Percentiles rank a stretch among this genome's conserved stretches.
phyloP scores from a whole-genome alignment of 2,329 filamentous ascomycete species.

The Alternaria burnsii region DNA sequence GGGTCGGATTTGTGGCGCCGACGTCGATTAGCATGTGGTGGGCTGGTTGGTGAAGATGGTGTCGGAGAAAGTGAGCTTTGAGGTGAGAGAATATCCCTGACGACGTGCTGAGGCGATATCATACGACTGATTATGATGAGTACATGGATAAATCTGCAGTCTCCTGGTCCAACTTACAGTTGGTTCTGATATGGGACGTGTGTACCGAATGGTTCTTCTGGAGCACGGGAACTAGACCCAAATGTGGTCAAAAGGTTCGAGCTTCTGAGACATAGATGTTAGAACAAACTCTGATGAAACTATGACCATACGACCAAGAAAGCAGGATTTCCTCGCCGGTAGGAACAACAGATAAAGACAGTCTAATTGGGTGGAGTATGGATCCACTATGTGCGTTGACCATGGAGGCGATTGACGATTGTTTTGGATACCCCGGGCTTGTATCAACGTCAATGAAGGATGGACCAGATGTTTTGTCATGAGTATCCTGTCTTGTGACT shows the following conservation, averaged over 20 bases:
- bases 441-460: neutral
- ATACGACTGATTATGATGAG: neutral
- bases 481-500: neutral
- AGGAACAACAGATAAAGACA: rapidly evolving
- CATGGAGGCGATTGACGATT: neutral
- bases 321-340: too few relatives aligned
- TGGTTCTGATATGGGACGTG: neutral
- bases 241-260: neutral
- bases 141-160: neutral
- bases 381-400: neutral
- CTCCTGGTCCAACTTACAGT: neutral
- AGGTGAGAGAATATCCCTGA: neutral
- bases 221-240: neutral
- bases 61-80: neutral
- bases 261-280: neutral
- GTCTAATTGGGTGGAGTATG: neutral
- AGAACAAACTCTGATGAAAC: neutral
- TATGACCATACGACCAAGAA: neutral
- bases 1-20: neutral
- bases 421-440: neutral
- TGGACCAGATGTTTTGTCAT: neutral
- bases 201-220: neutral
- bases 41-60: neutral
- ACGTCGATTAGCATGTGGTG: neutral
- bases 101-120: neutral